These are phyloP conservation scores for Pisolithus albus DNA, from an alignment of 768 basidiomycete genomes.

Conservation along the genomic window DNA sequence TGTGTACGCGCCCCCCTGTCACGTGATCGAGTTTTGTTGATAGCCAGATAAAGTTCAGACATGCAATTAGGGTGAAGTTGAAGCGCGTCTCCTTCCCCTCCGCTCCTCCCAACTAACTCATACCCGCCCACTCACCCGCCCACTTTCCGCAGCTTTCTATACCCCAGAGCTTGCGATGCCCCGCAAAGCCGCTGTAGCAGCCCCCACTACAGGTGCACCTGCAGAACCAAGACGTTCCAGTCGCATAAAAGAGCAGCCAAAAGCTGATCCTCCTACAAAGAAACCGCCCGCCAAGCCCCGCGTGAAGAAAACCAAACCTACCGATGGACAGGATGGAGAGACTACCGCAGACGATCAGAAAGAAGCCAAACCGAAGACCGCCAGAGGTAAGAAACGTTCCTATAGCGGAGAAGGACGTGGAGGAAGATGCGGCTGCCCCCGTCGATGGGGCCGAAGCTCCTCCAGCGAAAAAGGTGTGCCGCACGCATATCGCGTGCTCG, in stretches of 20 bases:
- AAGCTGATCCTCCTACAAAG: slow-evolving; percentile 44
- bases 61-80: slow-evolving; percentile 16
- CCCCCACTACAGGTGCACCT: slow-evolving; percentile 28
- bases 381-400: slow-evolving; percentile 53
- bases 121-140: not conserved
- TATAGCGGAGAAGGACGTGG: slow-evolving; percentile 34
- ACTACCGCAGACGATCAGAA: slow-evolving; percentile 31
- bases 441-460: slow-evolving; percentile 37
- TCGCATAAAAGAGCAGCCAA: slow-evolving; percentile 69
- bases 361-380: slow-evolving; percentile 37
- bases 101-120: slow-evolving; percentile 14
- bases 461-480: slow-evolving; percentile 57
- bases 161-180: slow-evolving; percentile 41
- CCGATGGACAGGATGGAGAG: slow-evolving; percentile 40
- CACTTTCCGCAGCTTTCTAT: not conserved
- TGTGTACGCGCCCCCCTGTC: slow-evolving; percentile 25
- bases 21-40: slow-evolving; percentile 32
- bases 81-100: slow-evolving; percentile 22
- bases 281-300: slow-evolving; percentile 60
- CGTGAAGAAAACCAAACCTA: slow-evolving; percentile 36
- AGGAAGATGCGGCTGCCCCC: slow-evolving; percentile 32
- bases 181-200: slow-evolving; percentile 54
- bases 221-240: slow-evolving; percentile 62
- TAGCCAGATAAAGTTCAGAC: slow-evolving; percentile 28
- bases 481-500: slow-evolving; percentile 3